Conservation (phyloP, 495 filamentous ascomycete species). For the Aspergillus funiculosus region DNA sequence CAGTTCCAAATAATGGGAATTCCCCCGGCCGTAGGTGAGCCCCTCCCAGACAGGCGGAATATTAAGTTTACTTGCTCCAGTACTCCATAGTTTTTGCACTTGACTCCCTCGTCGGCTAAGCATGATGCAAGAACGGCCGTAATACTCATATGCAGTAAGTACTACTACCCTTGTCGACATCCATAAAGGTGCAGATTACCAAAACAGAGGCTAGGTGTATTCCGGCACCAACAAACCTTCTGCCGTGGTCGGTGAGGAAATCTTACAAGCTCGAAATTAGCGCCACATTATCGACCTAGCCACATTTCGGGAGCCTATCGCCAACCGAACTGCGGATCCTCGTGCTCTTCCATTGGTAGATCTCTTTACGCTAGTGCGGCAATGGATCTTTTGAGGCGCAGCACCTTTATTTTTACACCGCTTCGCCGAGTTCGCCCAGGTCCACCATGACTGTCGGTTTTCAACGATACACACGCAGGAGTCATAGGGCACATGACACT, state of each 20-base stretch:
- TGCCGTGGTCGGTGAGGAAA: slow-evolving; percentile 19
- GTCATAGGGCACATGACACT: slow-evolving; percentile 4
- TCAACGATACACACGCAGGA: background rate
- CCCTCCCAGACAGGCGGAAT: too few relatives aligned
- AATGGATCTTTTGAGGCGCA: slow-evolving; percentile 18
- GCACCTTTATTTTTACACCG: slow-evolving; percentile 22
- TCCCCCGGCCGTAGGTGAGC: too few relatives aligned
- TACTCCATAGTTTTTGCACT: too few relatives aligned
- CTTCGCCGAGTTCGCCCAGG: slow-evolving; percentile 3
- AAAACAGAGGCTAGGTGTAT: slow-evolving; percentile 8
- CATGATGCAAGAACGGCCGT: slow-evolving; percentile 6
- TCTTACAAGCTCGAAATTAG: slow-evolving; percentile 2
- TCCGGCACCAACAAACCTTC: background rate
- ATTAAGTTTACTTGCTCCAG: background rate
- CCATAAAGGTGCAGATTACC: slow-evolving; percentile 5
- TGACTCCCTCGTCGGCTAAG: background rate
- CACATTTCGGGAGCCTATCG: slow-evolving; percentile 20
- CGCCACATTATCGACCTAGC: slow-evolving; percentile 18
- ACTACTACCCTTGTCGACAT: slow-evolving; percentile 1
- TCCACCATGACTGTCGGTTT: background rate
- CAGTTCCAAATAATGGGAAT: too few relatives aligned
- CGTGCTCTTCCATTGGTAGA: slow-evolving; percentile 21
- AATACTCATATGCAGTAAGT: slow-evolving; percentile 13
- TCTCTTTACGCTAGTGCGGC: slow-evolving; percentile 9
- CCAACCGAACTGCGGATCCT: slow-evolving; percentile 19